Base-by-base conservation (phyloP, 1,139 yeast genomes). In the Yamadazyma buinensis region DNA sequence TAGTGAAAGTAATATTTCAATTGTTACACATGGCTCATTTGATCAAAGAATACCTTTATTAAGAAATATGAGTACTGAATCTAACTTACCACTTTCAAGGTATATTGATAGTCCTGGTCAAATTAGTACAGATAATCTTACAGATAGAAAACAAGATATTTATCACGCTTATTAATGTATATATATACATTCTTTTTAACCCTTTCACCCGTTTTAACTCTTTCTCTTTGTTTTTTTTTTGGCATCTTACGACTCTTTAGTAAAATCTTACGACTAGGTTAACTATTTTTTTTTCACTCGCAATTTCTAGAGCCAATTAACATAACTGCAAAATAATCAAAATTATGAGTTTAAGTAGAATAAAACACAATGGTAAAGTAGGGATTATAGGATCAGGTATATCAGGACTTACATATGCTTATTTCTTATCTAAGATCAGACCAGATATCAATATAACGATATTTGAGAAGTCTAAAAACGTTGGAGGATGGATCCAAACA, bases 341-440 rank as follows among this genome's bases (percentile, higher is more conserved):
- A 17, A 17, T 17, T 17, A 17, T 17, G 19, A 17, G 19, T 17
- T 10, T 31, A 4, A 26, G 24, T 25, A 30, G 26, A n/a, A 29
- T 32, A 14, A 28, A 18, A 23, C 30, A 12, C 10, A 60, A 64
- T 37, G 73, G 76, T 4, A 57, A 49, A 21, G 77, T 82, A 2
- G 87, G 80, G 1, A 81, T 90, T 1, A 54, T 87, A 3, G 98
- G 98, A 0, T 84, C 85, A 0, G 98, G 98, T 0, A 73, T 90
- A 3, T 83, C 95, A 1, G 97, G 97, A 0, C 66, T 92, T 4
- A 66, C 92, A 2, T 80, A 77, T 47, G 82, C 94, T 0, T 88
- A 84, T 56, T 84, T 84, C 47, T 64, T 90, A 15, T 66, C 73
- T 26, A 74, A 72, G 40, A 54, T 85, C 11, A 67, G 96, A 33